phyloP scores from a whole-genome alignment of 140 eudicot genomes.

The Anethum foeniculum region DNA sequence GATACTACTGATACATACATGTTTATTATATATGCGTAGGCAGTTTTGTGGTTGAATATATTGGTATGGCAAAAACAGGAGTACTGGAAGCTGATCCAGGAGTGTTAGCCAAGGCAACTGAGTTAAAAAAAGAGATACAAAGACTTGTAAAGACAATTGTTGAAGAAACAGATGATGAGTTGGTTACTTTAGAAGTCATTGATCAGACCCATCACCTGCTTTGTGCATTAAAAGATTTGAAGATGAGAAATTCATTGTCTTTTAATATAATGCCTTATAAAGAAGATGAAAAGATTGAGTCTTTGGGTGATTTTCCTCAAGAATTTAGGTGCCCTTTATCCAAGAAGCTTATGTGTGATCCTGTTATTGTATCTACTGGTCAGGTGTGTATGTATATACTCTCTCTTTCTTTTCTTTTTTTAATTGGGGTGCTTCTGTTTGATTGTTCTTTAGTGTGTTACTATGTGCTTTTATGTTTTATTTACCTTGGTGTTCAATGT shows the following conservation, averaged over 20 bases:
- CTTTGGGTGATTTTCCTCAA: slow-evolving; percentile 39
- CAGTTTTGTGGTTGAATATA: background rate
- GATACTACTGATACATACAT: background rate
- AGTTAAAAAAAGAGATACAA: slow-evolving; percentile 59
- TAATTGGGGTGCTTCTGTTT: background rate
- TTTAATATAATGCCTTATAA: slow-evolving; percentile 7
- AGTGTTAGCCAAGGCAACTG: slow-evolving; percentile 35
- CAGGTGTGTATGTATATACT: slow-evolving; percentile 39
- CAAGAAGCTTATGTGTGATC: slow-evolving; percentile 79
- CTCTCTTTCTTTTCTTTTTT: background rate
- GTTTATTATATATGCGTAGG: background rate
- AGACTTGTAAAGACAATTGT: slow-evolving; percentile 44
- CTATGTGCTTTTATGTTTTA: background rate
- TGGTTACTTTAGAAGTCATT: slow-evolving; percentile 20
- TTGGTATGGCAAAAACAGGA: slow-evolving; percentile 59
- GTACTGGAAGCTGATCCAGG: slow-evolving; percentile 42
- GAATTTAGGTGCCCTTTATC: slow-evolving; percentile 88
- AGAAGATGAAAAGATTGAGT: slow-evolving; percentile 17
- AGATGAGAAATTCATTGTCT: slow-evolving; percentile 31
- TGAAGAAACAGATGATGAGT: slow-evolving; percentile 37
- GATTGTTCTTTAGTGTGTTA: background rate
- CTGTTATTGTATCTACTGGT: slow-evolving; percentile 82
- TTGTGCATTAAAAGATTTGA: slow-evolving; percentile 46
- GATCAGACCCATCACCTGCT: slow-evolving; percentile 54
- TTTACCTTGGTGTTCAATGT: background rate